phyloP scores from a whole-genome alignment of 306 rosid species.

The Acacia confusa region DNA sequence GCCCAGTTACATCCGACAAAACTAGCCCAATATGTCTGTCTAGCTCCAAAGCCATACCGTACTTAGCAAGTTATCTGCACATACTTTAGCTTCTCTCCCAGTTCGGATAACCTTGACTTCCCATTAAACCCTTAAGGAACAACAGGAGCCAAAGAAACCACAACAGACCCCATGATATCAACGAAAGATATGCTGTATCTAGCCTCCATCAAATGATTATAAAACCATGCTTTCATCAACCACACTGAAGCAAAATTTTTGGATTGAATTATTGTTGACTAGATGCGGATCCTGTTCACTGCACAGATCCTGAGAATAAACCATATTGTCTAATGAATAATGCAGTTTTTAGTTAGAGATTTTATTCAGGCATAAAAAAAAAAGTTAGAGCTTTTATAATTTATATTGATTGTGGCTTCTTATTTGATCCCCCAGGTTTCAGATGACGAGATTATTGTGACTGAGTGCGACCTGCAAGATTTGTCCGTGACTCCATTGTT shows the following conservation, averaged over 20 bases:
- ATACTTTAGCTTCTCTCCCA: background rate
- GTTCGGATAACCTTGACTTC: background rate
- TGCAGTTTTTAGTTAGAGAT: background rate
- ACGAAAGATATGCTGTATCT: background rate
- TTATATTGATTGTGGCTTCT: slow-evolving; percentile 18
- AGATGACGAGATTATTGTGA: slow-evolving; percentile 78
- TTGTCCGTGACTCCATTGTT: slow-evolving; percentile 78
- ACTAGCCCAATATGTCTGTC: background rate
- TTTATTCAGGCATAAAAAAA: too few species aligned
- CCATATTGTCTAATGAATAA: background rate
- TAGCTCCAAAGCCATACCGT: background rate
- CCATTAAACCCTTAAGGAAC: background rate
- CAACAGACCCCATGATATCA: background rate
- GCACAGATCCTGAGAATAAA: background rate
- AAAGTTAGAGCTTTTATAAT: background rate
- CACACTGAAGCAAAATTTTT: background rate
- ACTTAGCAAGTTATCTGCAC: background rate
- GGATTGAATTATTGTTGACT: background rate
- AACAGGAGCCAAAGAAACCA: background rate
- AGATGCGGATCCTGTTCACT: background rate
- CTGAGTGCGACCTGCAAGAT: slow-evolving; percentile 92
- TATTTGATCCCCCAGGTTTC: slow-evolving; percentile 58
- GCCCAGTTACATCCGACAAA: background rate
- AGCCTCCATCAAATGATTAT: background rate
- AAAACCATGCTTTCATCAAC: background rate